Evolutionary conservation across 495 filamentous ascomycete species (phyloP).

Genomic region (Penicillium soppii): DNA sequence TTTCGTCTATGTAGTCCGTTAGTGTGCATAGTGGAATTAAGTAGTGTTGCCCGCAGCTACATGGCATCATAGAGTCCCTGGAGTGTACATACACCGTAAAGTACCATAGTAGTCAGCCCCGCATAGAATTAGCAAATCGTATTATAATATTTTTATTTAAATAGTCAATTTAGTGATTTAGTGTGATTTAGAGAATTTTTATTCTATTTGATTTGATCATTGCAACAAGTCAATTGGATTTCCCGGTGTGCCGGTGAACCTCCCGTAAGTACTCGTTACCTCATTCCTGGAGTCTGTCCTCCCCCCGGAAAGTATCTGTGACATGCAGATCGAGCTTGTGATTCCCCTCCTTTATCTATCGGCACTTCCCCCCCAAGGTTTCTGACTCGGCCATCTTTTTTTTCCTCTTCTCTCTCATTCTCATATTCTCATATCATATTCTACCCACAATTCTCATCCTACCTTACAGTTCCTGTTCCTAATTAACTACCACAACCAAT

Average conservation of each 20-base stretch:
- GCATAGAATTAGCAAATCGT: not conserved
- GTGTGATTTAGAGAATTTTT: too few relatives aligned
- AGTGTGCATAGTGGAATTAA: too few relatives aligned
- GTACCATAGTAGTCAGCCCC: too few relatives aligned
- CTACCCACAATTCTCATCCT: constrained; percentile 6
- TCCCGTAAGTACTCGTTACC: constrained; percentile 24
- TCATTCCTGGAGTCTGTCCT: constrained; percentile 22
- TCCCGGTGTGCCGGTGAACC: constrained; percentile 26
- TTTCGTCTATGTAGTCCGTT: too few relatives aligned
- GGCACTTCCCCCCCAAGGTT: constrained; percentile 3
- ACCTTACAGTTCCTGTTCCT: constrained; percentile 8
- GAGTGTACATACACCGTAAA: too few relatives aligned
- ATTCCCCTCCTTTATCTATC: constrained; percentile 18
- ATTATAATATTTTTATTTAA: not conserved
- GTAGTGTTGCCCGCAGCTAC: too few relatives aligned
- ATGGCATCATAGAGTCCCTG: too few relatives aligned
- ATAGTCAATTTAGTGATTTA: not conserved
- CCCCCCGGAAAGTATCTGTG: constrained; percentile 14
- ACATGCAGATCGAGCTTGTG: constrained; percentile 16
- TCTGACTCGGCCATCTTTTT: constrained; percentile 2
- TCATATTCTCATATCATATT: constrained; percentile 8
- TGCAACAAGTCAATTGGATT: not conserved
- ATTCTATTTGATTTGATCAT: constrained; percentile 10
- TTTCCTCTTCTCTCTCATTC: constrained; percentile 8
- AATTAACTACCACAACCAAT: not conserved